Percentiles rank a stretch among this genome's conserved stretches.
Conservation (phyloP, 139 green algal genomes). For the Pseudopediastrum boryanum region DNA sequence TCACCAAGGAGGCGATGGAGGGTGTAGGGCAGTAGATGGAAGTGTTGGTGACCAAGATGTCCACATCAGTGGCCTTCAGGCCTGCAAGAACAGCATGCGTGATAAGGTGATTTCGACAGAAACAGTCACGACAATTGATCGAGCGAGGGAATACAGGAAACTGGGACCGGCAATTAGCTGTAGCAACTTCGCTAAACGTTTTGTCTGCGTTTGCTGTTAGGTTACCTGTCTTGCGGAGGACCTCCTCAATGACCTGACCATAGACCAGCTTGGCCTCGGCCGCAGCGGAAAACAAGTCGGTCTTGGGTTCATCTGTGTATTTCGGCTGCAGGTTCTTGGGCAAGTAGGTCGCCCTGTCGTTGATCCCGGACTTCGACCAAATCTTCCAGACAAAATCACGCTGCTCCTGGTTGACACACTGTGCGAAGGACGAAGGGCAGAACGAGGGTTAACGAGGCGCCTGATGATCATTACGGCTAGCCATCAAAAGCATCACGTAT, state of each 20-base stretch:
- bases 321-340: constrained; percentile 30
- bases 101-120: no score
- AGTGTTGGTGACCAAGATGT: constrained; percentile 69
- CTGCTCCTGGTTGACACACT: constrained; percentile 37
- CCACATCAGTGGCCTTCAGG: constrained; percentile 42
- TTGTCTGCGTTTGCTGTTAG: background rate
- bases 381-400: constrained; percentile 35
- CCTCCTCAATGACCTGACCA: constrained; percentile 22
- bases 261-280: constrained; percentile 32
- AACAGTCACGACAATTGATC: no score
- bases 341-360: constrained; percentile 3
- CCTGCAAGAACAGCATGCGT: constrained; percentile 6
- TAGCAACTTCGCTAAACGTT: background rate
- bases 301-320: constrained; percentile 24
- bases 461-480: background rate
- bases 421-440: background rate
- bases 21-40: constrained; percentile 77
- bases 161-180: background rate
- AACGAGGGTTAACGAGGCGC: background rate
- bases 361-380: constrained; percentile 19
- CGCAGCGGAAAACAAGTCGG: constrained; percentile 19
- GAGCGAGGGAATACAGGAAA: background rate
- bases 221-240: constrained; percentile 37
- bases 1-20: constrained; percentile 72
- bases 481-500: background rate